Conservation (phyloP, 2,329 filamentous ascomycete species). For the Pseudogymnoascus sp. region DNA sequence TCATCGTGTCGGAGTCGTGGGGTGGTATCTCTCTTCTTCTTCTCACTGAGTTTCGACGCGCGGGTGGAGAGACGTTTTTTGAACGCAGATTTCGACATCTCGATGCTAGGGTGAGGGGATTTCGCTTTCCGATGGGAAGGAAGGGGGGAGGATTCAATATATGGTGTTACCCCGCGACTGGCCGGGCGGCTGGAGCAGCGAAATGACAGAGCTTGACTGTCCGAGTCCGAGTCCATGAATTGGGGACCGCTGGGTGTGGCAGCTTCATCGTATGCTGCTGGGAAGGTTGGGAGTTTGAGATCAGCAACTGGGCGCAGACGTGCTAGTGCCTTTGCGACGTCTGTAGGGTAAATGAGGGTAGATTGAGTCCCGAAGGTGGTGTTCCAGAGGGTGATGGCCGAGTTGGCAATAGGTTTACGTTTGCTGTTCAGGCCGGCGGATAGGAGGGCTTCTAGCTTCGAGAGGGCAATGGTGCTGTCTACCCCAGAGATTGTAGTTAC, state of each 20-base stretch:
- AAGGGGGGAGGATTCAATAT: constrained; percentile 15
- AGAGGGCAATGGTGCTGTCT: constrained; percentile 38
- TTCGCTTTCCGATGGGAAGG: not conserved
- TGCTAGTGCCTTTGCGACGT: constrained; percentile 54
- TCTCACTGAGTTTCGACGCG: constrained; percentile 30
- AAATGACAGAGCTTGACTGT: constrained; percentile 9
- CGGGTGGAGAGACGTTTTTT: constrained; percentile 22
- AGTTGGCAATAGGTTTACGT: constrained; percentile 46
- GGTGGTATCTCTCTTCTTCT: constrained; percentile 32
- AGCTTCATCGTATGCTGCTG: constrained; percentile 27
- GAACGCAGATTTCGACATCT: constrained; percentile 7
- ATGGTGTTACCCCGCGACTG: constrained; percentile 11
- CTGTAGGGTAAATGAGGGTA: constrained; percentile 53
- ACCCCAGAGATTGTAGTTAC: constrained; percentile 30
- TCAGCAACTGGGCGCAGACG: constrained; percentile 49
- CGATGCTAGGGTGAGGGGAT: constrained; percentile 10
- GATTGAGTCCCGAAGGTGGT: constrained; percentile 53
- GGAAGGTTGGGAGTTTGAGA: constrained; percentile 41
- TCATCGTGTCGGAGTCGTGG: constrained; percentile 65
- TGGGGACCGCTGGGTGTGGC: constrained; percentile 7
- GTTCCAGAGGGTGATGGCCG: constrained; percentile 60
- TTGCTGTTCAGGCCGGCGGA: constrained; percentile 51
- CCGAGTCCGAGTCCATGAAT: constrained; percentile 37
- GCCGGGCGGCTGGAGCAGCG: not conserved
- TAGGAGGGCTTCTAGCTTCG: constrained; percentile 46